These are phyloP conservation scores for Immersiella caudata DNA, from an alignment of 495 filamentous ascomycete genomes.

Conservation along the genomic window DNA sequence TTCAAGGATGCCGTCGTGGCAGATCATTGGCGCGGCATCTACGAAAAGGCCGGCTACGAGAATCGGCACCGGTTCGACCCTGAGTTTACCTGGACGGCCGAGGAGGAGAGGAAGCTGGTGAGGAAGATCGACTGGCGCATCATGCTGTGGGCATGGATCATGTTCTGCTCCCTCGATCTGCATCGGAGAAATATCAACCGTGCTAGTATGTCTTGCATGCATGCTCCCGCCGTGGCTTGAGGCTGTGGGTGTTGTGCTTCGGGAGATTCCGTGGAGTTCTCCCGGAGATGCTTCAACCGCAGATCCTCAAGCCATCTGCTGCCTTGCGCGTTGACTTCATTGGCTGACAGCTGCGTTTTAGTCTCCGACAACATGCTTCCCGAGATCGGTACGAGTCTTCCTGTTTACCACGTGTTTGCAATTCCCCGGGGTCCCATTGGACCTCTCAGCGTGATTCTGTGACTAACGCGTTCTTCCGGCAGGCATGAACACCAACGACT, in stretches of 20 bases:
- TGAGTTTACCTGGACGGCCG: slow-evolving; percentile 48
- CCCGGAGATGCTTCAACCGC: background rate
- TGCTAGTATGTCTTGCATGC: slow-evolving; percentile 28
- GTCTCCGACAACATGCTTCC: slow-evolving; percentile 48
- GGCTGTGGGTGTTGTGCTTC: background rate
- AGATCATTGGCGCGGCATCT: slow-evolving; percentile 32
- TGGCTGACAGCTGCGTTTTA: background rate
- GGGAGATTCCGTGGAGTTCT: background rate
- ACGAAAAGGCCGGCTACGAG: slow-evolving; percentile 49
- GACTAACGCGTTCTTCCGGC: background rate
- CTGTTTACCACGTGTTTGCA: background rate
- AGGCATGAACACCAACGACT: slow-evolving; percentile 53
- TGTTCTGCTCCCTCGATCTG: slow-evolving; percentile 52
- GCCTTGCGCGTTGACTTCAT: background rate
- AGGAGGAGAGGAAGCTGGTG: slow-evolving; percentile 53
- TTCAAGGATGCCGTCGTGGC: slow-evolving; percentile 35
- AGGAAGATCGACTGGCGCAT: slow-evolving; percentile 45
- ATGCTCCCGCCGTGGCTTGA: background rate
- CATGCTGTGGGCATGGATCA: slow-evolving; percentile 40
- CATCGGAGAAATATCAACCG: slow-evolving; percentile 50
- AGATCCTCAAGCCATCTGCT: background rate
- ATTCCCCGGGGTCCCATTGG: background rate
- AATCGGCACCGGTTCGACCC: slow-evolving; percentile 62
- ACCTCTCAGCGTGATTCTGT: background rate
- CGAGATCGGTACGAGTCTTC: slow-evolving; percentile 32